phyloP scores from a whole-genome alignment of 164 flowering plant species.

The Litsea cubeba region DNA sequence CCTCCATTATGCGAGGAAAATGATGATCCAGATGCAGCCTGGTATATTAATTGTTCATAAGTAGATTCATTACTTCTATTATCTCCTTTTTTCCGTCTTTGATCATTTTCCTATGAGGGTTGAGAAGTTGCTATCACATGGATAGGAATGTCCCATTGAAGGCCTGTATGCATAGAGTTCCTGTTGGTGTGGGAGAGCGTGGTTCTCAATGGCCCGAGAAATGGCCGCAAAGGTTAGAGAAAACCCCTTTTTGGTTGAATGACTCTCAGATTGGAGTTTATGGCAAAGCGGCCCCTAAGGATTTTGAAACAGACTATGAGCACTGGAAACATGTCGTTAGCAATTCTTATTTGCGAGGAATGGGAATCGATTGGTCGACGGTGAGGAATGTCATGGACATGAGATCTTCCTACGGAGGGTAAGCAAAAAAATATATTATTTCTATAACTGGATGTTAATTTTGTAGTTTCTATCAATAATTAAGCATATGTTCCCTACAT shows the following conservation, averaged over 20 bases:
- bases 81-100: too few species aligned
- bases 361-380: slow-evolving; percentile 77
- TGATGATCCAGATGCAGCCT: slow-evolving; percentile 94
- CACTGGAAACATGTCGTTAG: slow-evolving; percentile 92
- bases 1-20: slow-evolving; percentile 72
- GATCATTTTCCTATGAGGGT: not conserved
- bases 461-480: too few species aligned
- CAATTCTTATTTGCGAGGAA: slow-evolving; percentile 65
- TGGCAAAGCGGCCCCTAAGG: slow-evolving; percentile 88
- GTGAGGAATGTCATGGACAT: slow-evolving; percentile 98
- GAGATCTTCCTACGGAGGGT: slow-evolving; percentile 99
- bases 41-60: slow-evolving; percentile 32
- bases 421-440: slow-evolving; percentile 13
- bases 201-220: slow-evolving; percentile 87
- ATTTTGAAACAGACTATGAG: slow-evolving; percentile 65
- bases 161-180: slow-evolving; percentile 81
- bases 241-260: slow-evolving; percentile 69
- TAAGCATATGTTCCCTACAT: too few species aligned
- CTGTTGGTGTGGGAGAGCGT: slow-evolving; percentile 45
- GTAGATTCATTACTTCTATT: not conserved
- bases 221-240: slow-evolving; percentile 78
- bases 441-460: too few species aligned
- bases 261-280: slow-evolving; percentile 84
- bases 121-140: not conserved
- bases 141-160: slow-evolving; percentile 82